A percentile compares a stretch with the other conserved stretches of the same genome.
Evolutionary conservation across 495 filamentous ascomycete genomes (phyloP).

Genomic region (Aspergillus bridgeri): DNA sequence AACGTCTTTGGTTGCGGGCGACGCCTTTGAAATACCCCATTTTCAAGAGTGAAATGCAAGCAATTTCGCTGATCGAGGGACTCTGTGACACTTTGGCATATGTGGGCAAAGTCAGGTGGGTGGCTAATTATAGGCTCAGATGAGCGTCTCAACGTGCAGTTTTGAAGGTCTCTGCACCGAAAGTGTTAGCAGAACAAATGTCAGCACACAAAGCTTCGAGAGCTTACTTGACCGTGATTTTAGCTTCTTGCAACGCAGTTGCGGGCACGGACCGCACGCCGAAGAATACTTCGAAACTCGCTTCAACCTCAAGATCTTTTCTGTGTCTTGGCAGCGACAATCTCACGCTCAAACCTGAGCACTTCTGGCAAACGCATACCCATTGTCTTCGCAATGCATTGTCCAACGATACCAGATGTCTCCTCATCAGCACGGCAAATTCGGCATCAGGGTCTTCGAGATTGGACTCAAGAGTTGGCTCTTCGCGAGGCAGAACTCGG

Average conservation of each 20-base stretch:
- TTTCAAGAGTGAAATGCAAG: conserved; percentile 24
- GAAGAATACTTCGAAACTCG: conserved; percentile 26
- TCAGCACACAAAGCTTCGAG: conserved; percentile 13
- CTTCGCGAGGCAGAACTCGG: conserved; percentile 28
- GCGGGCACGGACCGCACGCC: conserved; percentile 23
- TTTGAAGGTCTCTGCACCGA: conserved; percentile 18
- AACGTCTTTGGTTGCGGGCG: conserved; percentile 30
- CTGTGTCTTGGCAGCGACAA: conserved; percentile 21
- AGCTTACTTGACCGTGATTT: conserved; percentile 29
- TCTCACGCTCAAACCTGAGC: conserved; percentile 30
- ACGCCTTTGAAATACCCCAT: conserved; percentile 24
- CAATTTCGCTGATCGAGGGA: conserved; percentile 27
- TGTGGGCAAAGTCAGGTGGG: conserved; percentile 20
- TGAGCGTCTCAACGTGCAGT: conserved; percentile 11
- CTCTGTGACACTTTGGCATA: conserved; percentile 26
- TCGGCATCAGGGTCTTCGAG: conserved; percentile 23
- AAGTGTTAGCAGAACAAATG: conserved; percentile 14
- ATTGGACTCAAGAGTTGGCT: conserved; percentile 14
- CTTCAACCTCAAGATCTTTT: conserved; percentile 14
- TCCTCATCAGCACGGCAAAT: conserved; percentile 26
- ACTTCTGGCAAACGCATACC: conserved; percentile 31
- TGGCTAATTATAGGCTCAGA: conserved; percentile 14
- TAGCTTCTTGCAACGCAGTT: conserved; percentile 27
- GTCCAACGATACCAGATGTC: conserved; percentile 26
- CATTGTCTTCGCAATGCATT: conserved; percentile 26